These are phyloP conservation scores for Phalaenopsis aphrodite DNA, from an alignment of 106 monocot species.

Conservation along the genomic window DNA sequence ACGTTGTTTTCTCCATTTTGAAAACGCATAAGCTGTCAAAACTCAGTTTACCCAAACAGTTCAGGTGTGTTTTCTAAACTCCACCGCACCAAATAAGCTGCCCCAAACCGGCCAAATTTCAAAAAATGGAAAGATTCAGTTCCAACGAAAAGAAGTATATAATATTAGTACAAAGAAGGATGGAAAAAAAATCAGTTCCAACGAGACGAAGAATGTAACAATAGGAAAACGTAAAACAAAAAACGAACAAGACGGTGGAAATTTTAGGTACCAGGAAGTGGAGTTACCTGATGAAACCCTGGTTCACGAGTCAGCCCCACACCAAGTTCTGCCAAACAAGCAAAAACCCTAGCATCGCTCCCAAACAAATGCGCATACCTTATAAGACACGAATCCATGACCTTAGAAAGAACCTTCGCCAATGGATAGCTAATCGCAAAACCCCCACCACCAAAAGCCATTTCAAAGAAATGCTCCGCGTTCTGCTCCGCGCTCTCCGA, in stretches of 20 bases:
- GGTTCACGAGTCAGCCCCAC: constrained; percentile 60
- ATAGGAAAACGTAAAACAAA: background rate
- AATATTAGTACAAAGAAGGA: background rate
- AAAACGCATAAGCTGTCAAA: too few species aligned
- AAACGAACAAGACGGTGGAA: background rate
- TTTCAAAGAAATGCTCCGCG: constrained; percentile 41
- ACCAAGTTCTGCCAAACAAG: constrained; percentile 77
- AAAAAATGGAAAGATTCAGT: background rate
- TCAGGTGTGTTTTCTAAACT: too few species aligned
- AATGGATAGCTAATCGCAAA: constrained; percentile 74
- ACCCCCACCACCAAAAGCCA: constrained; percentile 90
- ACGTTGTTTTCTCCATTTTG: too few species aligned
- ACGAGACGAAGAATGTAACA: background rate
- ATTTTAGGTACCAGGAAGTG: background rate
- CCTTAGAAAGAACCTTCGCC: constrained; percentile 52
- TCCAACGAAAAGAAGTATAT: background rate
- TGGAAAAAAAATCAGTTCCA: background rate
- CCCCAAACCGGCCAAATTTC: too few species aligned
- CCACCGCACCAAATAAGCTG: too few species aligned
- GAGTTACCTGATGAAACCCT: constrained; percentile 84
- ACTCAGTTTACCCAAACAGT: too few species aligned
- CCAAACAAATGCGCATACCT: constrained; percentile 78
- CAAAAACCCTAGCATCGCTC: constrained; percentile 68
- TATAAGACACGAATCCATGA: constrained; percentile 66
- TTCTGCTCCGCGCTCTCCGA: constrained; percentile 76